A percentile compares a stretch with the other conserved stretches of the same genome.
Evolutionary conservation across 305 asterid species (phyloP).

Genomic region (Striga hermonthica): DNA sequence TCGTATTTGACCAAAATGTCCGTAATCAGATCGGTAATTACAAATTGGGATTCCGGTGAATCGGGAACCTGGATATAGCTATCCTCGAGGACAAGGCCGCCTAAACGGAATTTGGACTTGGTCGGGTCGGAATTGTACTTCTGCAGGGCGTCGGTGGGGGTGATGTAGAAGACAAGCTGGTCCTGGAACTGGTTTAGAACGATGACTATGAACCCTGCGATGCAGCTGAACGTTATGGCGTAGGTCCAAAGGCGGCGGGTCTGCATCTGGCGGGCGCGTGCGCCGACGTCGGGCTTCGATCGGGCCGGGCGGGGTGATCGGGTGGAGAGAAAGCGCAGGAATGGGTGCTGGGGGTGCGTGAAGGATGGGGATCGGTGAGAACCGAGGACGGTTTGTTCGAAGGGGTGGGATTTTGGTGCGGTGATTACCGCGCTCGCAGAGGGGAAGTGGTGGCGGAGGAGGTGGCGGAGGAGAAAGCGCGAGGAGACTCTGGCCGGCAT

Average conservation of each 20-base stretch:
- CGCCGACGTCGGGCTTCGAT: slow-evolving; percentile 58
- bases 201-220: slow-evolving; percentile 75
- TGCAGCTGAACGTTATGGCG: slow-evolving; percentile 70
- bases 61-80: slow-evolving; percentile 54
- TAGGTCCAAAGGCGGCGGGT: slow-evolving; percentile 90
- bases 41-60: slow-evolving; percentile 74
- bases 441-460: slow-evolving; percentile 35
- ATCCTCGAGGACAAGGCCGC: slow-evolving; percentile 76
- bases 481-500: slow-evolving; percentile 48
- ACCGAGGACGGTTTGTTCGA: slow-evolving; percentile 26
- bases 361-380: slow-evolving; percentile 29
- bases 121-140: slow-evolving; percentile 57
- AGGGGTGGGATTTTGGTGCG: slow-evolving; percentile 30
- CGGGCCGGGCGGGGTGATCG: slow-evolving; percentile 48
- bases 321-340: slow-evolving; percentile 59
- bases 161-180: slow-evolving; percentile 80
- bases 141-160: slow-evolving; percentile 71
- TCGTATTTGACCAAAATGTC: slow-evolving; percentile 76
- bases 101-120: slow-evolving; percentile 77
- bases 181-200: slow-evolving; percentile 91
- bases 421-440: slow-evolving; percentile 26
- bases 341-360: slow-evolving; percentile 32
- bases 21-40: slow-evolving; percentile 70
- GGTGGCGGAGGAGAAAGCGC: slow-evolving; percentile 44
- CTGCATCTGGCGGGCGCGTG: slow-evolving; percentile 81